These are phyloP conservation scores for Podila clonocystis DNA, from an alignment of 192 early-diverging fungal species.

Conservation along the genomic window DNA sequence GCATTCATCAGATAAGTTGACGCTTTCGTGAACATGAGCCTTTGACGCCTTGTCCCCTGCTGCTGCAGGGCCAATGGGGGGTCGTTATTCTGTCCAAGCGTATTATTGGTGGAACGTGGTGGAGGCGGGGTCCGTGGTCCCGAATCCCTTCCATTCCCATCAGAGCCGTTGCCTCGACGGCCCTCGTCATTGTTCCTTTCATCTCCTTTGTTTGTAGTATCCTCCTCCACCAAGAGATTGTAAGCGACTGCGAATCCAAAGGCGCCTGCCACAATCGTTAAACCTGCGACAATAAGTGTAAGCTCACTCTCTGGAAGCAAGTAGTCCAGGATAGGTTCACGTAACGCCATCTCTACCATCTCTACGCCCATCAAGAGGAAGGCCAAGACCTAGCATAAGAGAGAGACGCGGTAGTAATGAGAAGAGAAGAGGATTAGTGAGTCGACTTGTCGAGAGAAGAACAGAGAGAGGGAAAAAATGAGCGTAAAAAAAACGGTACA, in stretches of 20 bases:
- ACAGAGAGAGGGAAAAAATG: neutral
- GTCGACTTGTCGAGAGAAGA: neutral
- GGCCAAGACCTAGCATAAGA: slow-evolving; percentile 6
- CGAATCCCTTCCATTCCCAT: slow-evolving; percentile 19
- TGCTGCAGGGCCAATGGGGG: slow-evolving; percentile 2
- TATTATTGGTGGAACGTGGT: neutral
- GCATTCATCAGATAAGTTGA: slow-evolving; percentile 21
- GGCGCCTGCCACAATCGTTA: slow-evolving; percentile 21
- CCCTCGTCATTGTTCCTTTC: neutral
- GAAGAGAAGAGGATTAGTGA: neutral
- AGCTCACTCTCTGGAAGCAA: slow-evolving; percentile 29
- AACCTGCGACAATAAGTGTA: slow-evolving; percentile 6
- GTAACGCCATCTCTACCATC: slow-evolving; percentile 26
- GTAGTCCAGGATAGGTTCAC: slow-evolving; percentile 32
- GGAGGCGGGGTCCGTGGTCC: slow-evolving; percentile 9
- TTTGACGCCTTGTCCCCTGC: slow-evolving; percentile 9
- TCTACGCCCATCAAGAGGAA: slow-evolving; percentile 27
- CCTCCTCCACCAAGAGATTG: slow-evolving; percentile 30
- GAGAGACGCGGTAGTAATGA: neutral
- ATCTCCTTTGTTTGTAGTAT: neutral
- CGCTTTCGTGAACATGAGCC: slow-evolving; percentile 32
- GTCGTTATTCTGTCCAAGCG: slow-evolving; percentile 11
- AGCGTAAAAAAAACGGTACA: slow-evolving; percentile 1
- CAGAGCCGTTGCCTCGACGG: slow-evolving; percentile 1
- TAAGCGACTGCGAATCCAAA: slow-evolving; percentile 38